Percentiles rank a stretch among this genome's conserved stretches.
phyloP scores from a whole-genome alignment of 805 yeast genomes.

The Saccharomycopsis fibuligera region DNA sequence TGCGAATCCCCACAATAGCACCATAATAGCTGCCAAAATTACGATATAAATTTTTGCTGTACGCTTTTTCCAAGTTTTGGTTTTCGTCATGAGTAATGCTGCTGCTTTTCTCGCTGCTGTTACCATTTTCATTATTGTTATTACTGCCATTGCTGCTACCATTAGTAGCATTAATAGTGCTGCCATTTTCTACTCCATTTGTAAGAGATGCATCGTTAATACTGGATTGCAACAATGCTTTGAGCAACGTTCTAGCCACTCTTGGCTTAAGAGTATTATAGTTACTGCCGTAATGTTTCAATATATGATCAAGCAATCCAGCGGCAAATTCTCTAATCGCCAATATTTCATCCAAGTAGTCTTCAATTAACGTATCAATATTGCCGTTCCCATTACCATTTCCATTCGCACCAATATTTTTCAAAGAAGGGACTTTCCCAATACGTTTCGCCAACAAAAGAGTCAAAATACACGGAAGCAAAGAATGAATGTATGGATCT shows the following conservation, averaged over 20 bases:
- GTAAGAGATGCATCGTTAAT: slow-evolving; percentile 42
- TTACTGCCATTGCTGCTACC: slow-evolving; percentile 1
- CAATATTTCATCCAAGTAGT: slow-evolving; percentile 35
- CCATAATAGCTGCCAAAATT: slow-evolving; percentile 83
- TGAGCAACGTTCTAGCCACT: slow-evolving; percentile 83
- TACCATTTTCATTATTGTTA: not conserved
- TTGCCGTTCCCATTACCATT: slow-evolving; percentile 16
- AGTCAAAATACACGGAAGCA: slow-evolving; percentile 95
- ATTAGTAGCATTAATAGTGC: not conserved
- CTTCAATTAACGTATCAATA: slow-evolving; percentile 23
- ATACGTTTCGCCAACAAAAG: slow-evolving; percentile 80
- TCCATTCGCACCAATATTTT: too few relatives aligned
- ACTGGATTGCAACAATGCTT: slow-evolving; percentile 82
- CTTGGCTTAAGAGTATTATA: slow-evolving; percentile 89
- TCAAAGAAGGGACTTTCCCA: slow-evolving; percentile 39
- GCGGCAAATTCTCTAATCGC: slow-evolving; percentile 88
- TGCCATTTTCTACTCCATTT: not conserved
- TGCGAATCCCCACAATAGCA: slow-evolving; percentile 75
- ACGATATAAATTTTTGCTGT: slow-evolving; percentile 9
- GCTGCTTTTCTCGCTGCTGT: slow-evolving; percentile 12
- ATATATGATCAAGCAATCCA: slow-evolving; percentile 70
- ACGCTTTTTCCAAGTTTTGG: slow-evolving; percentile 7
- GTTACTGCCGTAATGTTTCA: slow-evolving; percentile 71
- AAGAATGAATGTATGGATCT: slow-evolving; percentile 92
- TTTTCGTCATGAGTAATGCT: not conserved